These are phyloP conservation scores for Blastobotrys apis DNA, from an alignment of 1,139 yeast species.

Conservation along the genomic window DNA sequence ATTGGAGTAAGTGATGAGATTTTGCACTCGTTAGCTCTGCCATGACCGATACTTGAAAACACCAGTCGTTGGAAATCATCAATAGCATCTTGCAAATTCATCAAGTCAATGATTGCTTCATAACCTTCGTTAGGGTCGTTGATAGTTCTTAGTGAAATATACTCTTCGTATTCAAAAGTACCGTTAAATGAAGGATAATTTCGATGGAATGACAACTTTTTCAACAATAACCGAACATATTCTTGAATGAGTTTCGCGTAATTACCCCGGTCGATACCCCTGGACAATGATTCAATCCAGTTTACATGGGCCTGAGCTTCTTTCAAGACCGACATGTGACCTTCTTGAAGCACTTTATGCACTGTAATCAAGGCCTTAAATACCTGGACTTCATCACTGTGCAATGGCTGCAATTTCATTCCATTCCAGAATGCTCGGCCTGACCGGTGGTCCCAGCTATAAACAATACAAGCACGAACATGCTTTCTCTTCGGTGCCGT, in stretches of 20 bases:
- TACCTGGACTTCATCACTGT: constrained; percentile 73
- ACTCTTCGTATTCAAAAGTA: constrained; percentile 93
- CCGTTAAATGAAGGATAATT: constrained; percentile 89
- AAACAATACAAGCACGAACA: constrained; percentile 85
- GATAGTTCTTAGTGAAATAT: constrained; percentile 78
- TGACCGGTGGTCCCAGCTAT: constrained; percentile 93
- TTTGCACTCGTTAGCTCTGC: constrained; percentile 71
- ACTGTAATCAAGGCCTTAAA: constrained; percentile 85
- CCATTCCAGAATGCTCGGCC: constrained; percentile 85
- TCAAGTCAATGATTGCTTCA: constrained; percentile 79
- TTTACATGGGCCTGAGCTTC: constrained; percentile 74
- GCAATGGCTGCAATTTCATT: constrained; percentile 74
- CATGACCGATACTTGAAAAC: constrained; percentile 65
- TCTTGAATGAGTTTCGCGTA: constrained; percentile 76
- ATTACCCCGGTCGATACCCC: constrained; percentile 25
- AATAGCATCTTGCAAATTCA: constrained; percentile 80
- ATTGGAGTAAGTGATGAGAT: constrained; percentile 86
- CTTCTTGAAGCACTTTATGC: constrained; percentile 95
- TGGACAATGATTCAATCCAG: constrained; percentile 48
- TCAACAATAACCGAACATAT: constrained; percentile 64
- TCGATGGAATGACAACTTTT: constrained; percentile 78
- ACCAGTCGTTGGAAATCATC: constrained; percentile 76
- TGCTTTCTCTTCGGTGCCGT: constrained; percentile 94
- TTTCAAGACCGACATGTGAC: constrained; percentile 78
- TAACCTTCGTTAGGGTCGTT: constrained; percentile 96